Percentiles rank a stretch among this genome's conserved stretches.
Conservation (phyloP, 352 stramenopile genomes). For the Phytophthora sp. region DNA sequence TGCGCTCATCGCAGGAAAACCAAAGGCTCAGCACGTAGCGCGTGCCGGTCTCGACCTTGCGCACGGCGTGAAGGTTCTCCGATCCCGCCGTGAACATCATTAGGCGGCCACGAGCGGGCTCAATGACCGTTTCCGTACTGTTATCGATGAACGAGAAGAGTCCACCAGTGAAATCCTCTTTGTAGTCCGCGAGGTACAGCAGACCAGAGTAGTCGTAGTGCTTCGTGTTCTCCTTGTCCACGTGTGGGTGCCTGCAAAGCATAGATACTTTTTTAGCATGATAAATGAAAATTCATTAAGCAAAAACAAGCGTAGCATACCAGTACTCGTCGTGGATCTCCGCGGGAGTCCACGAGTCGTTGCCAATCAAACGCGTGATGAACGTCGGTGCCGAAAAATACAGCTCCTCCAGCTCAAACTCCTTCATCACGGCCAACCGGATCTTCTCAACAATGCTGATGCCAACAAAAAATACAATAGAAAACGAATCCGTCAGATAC, state of each 20-base stretch:
- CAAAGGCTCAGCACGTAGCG: slow-evolving; percentile 93
- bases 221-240: slow-evolving; percentile 94
- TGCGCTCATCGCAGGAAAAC: slow-evolving; percentile 91
- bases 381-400: slow-evolving; percentile 95
- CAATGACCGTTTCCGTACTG: slow-evolving; percentile 68
- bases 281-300: background rate
- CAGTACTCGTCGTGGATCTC: slow-evolving; percentile 94
- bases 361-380: slow-evolving; percentile 90
- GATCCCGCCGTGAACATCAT: slow-evolving; percentile 91
- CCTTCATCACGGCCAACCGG: slow-evolving; percentile 71
- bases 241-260: slow-evolving; percentile 77
- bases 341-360: slow-evolving; percentile 73
- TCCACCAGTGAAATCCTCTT: slow-evolving; percentile 88
- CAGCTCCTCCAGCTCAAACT: slow-evolving; percentile 77
- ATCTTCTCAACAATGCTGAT: slow-evolving; percentile 82
- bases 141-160: slow-evolving; percentile 91
- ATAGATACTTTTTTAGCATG: slow-evolving; percentile 5
- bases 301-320: slow-evolving; percentile 33
- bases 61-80: slow-evolving; percentile 90
- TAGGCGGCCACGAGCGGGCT: slow-evolving; percentile 76
- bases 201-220: slow-evolving; percentile 94
- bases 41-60: slow-evolving; percentile 73
- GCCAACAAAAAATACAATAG: slow-evolving; percentile 2
- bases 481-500: background rate
- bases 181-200: slow-evolving; percentile 86